A percentile compares a stretch with the other conserved stretches of the same genome.
phyloP scores from a whole-genome alignment of 2,329 filamentous ascomycete species.

The Aspergillus fischeri region DNA sequence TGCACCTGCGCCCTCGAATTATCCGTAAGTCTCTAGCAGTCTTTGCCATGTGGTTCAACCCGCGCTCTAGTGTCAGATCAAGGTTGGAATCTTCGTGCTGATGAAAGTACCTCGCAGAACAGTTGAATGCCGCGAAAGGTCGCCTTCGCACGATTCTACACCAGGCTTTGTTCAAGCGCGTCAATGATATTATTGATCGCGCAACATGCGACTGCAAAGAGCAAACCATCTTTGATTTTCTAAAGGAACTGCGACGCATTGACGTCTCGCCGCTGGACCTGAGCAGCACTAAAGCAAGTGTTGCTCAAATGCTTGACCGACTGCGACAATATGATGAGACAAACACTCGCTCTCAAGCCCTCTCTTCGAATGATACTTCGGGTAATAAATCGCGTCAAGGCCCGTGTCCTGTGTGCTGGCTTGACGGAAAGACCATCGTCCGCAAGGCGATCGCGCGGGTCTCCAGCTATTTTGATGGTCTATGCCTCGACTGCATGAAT shows the following conservation, averaged over 20 bases:
- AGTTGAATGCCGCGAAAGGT: slow-evolving; percentile 4
- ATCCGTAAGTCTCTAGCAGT: slow-evolving; percentile 1
- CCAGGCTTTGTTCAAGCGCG: background rate
- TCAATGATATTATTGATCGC: background rate
- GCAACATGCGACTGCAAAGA: background rate
- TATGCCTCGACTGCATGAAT: slow-evolving; percentile 9
- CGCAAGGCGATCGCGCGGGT: background rate
- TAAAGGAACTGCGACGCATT: background rate
- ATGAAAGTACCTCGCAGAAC: background rate
- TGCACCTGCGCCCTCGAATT: slow-evolving; percentile 1
- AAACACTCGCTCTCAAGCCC: background rate
- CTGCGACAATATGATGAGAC: background rate
- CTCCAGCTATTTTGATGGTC: slow-evolving; percentile 1
- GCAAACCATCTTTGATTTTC: background rate
- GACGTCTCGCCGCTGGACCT: slow-evolving; percentile 1
- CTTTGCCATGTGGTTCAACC: too few relatives aligned
- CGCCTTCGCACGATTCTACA: slow-evolving; percentile 4
- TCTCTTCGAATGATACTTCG: too few relatives aligned
- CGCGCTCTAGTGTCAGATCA: too few relatives aligned
- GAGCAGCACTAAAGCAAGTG: background rate
- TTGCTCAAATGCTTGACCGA: background rate
- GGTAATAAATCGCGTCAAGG: too few relatives aligned
- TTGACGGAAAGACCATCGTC: background rate
- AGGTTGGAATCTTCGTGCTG: too few relatives aligned
- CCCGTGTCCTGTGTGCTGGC: background rate